Evolutionary conservation across 2,329 filamentous ascomycete genomes (phyloP).

Genomic region (Albifimbria verrucaria): DNA sequence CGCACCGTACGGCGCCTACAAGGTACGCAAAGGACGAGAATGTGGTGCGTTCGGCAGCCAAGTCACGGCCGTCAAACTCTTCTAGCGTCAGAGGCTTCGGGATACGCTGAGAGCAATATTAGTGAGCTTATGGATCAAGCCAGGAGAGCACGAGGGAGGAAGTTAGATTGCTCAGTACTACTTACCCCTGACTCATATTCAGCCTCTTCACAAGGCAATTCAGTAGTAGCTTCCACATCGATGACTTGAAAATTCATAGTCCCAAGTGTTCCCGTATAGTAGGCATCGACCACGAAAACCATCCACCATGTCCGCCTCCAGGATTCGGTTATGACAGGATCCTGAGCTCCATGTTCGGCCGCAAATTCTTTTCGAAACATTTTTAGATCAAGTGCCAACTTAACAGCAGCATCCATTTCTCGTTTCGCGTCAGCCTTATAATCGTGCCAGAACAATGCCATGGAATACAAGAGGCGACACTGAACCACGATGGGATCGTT

Average conservation of each 20-base stretch:
- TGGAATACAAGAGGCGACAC: slow-evolving; percentile 30
- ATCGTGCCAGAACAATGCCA: slow-evolving; percentile 31
- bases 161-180: not conserved
- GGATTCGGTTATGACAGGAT: slow-evolving; percentile 51
- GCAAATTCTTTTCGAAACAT: slow-evolving; percentile 58
- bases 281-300: slow-evolving; percentile 59
- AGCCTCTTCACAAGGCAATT: slow-evolving; percentile 62
- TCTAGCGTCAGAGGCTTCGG: slow-evolving; percentile 46
- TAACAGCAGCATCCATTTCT: slow-evolving; percentile 45
- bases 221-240: slow-evolving; percentile 49
- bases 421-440: slow-evolving; percentile 18
- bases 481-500: slow-evolving; percentile 31
- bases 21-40: slow-evolving; percentile 67
- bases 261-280: slow-evolving; percentile 27
- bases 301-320: slow-evolving; percentile 72
- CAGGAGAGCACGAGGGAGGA: slow-evolving; percentile 11
- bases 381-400: slow-evolving; percentile 56
- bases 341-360: slow-evolving; percentile 38
- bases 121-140: no score
- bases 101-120: slow-evolving; percentile 34
- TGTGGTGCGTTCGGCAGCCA: slow-evolving; percentile 46
- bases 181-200: slow-evolving; percentile 45
- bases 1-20: slow-evolving; percentile 56
- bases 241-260: slow-evolving; percentile 21
- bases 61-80: slow-evolving; percentile 60